Evolutionary conservation across 768 basidiomycete species (phyloP).

Genomic region (Pholiota microspora): DNA sequence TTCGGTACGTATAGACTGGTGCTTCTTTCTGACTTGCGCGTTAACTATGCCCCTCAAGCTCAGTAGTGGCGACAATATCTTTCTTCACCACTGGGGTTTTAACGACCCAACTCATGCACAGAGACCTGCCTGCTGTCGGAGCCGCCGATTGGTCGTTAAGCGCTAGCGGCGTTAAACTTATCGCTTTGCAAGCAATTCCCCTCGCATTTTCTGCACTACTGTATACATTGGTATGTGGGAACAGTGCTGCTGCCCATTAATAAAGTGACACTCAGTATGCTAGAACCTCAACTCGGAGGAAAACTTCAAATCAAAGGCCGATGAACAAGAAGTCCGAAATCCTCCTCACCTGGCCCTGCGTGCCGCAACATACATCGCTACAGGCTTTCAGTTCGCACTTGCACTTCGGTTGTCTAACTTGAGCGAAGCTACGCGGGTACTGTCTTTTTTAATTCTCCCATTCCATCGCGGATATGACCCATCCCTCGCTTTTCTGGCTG

Average conservation of each 20-base stretch:
- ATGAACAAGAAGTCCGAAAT: slow-evolving; percentile 10
- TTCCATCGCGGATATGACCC: slow-evolving; percentile 51
- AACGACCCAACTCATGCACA: slow-evolving; percentile 41
- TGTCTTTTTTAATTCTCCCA: slow-evolving; percentile 52
- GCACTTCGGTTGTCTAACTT: slow-evolving; percentile 55
- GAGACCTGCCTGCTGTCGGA: slow-evolving; percentile 27
- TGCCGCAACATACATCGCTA: slow-evolving; percentile 37
- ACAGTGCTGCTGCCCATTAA: not conserved
- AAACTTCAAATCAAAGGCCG: slow-evolving; percentile 13
- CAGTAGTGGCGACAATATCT: slow-evolving; percentile 50
- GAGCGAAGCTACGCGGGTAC: slow-evolving; percentile 44
- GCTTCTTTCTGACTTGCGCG: slow-evolving; percentile 9
- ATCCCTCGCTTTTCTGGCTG: slow-evolving; percentile 52
- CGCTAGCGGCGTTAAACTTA: slow-evolving; percentile 29
- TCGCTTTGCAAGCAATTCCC: slow-evolving; percentile 39
- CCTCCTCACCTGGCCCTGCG: slow-evolving; percentile 26
- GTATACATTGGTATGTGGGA: slow-evolving; percentile 17
- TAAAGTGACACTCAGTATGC: not conserved
- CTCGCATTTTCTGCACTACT: slow-evolving; percentile 30
- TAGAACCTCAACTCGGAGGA: slow-evolving; percentile 9
- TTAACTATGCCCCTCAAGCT: slow-evolving; percentile 31
- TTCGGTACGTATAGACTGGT: slow-evolving; percentile 36
- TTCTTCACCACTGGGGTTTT: slow-evolving; percentile 50
- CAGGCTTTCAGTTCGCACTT: slow-evolving; percentile 50
- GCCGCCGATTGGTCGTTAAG: slow-evolving; percentile 41